These are phyloP conservation scores for Ramaria rubella DNA, from an alignment of 768 basidiomycete species.

Conservation along the genomic window DNA sequence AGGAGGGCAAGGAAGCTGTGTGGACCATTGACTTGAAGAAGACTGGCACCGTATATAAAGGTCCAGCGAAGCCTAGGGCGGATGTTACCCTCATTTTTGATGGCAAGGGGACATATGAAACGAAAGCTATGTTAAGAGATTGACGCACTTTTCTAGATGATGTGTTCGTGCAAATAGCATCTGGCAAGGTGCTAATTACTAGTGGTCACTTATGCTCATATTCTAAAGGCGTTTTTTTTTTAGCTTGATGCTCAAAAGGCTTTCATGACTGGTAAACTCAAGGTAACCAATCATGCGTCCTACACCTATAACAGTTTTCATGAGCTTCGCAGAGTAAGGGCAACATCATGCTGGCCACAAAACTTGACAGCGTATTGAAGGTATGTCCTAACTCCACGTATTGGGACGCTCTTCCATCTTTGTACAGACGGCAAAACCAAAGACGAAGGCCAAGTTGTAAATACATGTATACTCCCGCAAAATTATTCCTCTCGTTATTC, in stretches of 20 bases:
- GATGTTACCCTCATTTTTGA: constrained; percentile 78
- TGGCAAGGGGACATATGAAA: constrained; percentile 19
- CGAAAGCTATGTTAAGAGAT: neutral
- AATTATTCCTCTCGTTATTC: constrained; percentile 1
- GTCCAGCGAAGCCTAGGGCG: constrained; percentile 61
- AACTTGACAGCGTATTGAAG: constrained; percentile 79
- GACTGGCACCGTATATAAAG: constrained; percentile 69
- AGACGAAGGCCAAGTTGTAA: constrained; percentile 38
- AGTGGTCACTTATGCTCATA: neutral
- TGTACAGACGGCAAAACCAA: constrained; percentile 8
- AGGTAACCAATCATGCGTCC: constrained; percentile 29
- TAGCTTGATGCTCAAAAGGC: constrained; percentile 82
- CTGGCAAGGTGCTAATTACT: constrained; percentile 51
- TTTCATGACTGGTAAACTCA: constrained; percentile 92
- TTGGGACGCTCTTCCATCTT: neutral
- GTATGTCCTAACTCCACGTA: constrained; percentile 32
- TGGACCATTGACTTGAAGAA: constrained; percentile 97
- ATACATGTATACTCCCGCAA: neutral
- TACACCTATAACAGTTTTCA: neutral
- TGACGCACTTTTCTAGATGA: constrained; percentile 39
- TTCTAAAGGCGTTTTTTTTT: neutral
- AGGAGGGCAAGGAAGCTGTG: constrained; percentile 56
- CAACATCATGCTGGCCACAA: constrained; percentile 92
- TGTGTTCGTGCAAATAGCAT: constrained; percentile 62
- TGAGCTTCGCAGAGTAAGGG: constrained; percentile 49